Percentiles rank a stretch among this genome's conserved stretches.
Conservation (phyloP, 768 basidiomycete genomes). For the Tephrocybe rancida region DNA sequence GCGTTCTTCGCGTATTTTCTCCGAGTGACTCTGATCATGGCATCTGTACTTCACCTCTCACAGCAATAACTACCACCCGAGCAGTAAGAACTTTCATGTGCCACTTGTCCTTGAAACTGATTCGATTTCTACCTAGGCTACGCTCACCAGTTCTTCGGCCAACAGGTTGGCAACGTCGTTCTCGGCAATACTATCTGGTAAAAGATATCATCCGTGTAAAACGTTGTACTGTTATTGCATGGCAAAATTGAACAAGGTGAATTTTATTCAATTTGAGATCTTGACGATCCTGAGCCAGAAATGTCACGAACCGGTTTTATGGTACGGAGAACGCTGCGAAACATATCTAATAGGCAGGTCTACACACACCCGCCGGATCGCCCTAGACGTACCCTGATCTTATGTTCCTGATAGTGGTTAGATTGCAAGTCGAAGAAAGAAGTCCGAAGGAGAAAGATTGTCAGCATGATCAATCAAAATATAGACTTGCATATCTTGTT, state of each 20-base stretch:
- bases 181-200: slow-evolving; percentile 29
- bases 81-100: slow-evolving; percentile 35
- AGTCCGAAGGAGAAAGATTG: too few relatives aligned
- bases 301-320: too few relatives aligned
- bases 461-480: too few relatives aligned
- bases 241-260: not conserved
- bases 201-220: not conserved
- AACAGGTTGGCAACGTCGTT: slow-evolving; percentile 27
- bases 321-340: too few relatives aligned
- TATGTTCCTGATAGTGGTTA: too few relatives aligned
- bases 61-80: slow-evolving; percentile 59
- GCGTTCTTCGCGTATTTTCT: slow-evolving; percentile 16
- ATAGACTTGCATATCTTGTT: too few relatives aligned
- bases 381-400: too few relatives aligned
- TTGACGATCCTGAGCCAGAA: too few relatives aligned
- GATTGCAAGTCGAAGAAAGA: too few relatives aligned
- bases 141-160: slow-evolving; percentile 41
- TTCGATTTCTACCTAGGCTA: slow-evolving; percentile 26
- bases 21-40: not conserved
- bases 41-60: not conserved
- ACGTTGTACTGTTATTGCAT: not conserved
- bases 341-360: too few relatives aligned
- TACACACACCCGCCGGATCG: too few relatives aligned
- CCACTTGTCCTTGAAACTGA: not conserved
- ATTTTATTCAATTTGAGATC: not conserved